Evolutionary conservation across 345 rosid genomes (phyloP).

Genomic region (Eucalyptus marginata): DNA sequence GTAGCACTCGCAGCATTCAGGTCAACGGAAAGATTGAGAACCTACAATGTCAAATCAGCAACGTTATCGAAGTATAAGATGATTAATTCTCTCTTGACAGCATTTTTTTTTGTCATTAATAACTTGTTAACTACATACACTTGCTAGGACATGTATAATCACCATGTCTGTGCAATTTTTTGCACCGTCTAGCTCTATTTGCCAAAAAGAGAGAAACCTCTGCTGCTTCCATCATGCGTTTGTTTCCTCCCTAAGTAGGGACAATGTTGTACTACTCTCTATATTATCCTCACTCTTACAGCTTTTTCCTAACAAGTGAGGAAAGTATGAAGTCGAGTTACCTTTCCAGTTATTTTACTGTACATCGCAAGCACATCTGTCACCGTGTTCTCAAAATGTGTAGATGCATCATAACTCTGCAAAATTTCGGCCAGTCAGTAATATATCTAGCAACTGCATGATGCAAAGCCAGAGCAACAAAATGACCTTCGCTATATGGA

Average conservation of each 20-base stretch:
- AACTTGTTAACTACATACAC: background rate
- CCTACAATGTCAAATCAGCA: slow-evolving; percentile 16
- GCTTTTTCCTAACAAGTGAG: background rate
- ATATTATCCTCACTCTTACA: background rate
- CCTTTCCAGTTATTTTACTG: slow-evolving; percentile 84
- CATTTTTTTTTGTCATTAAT: background rate
- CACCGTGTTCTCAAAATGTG: slow-evolving; percentile 81
- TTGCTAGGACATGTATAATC: background rate
- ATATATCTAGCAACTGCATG: background rate
- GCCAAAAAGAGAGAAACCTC: background rate
- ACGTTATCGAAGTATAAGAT: background rate
- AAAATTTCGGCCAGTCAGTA: background rate
- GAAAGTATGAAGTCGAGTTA: background rate
- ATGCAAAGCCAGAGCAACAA: background rate
- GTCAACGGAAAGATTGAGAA: slow-evolving; percentile 69
- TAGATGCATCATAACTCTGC: slow-evolving; percentile 83
- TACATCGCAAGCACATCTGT: slow-evolving; percentile 68
- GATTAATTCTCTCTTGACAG: background rate
- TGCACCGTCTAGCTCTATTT: background rate
- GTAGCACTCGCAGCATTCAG: slow-evolving; percentile 78
- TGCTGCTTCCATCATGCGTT: background rate
- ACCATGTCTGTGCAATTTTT: background rate
- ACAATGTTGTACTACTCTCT: background rate
- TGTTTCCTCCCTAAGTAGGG: background rate
- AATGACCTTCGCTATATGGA: too few species aligned